These are phyloP conservation scores for Grifola frondosa DNA, from an alignment of 1,284 basidiomycete species.

Conservation along the genomic window DNA sequence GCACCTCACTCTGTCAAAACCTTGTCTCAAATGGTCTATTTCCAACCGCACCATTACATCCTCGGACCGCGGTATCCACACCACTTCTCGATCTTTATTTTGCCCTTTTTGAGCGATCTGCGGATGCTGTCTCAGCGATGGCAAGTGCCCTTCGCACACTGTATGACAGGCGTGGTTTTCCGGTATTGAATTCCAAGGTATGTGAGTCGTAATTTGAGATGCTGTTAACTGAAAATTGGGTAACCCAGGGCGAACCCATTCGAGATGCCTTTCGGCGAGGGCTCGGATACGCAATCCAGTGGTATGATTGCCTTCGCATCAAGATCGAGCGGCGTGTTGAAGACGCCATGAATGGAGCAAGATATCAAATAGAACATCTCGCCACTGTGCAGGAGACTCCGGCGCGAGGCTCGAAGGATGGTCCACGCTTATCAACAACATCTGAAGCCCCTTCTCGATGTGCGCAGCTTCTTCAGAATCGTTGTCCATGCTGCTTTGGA, in stretches of 20 bases:
- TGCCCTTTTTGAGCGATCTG: slow-evolving; percentile 25
- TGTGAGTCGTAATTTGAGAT: not conserved
- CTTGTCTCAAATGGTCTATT: slow-evolving; percentile 12
- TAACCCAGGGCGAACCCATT: slow-evolving; percentile 11
- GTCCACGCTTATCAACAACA: too few relatives aligned
- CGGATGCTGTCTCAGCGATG: slow-evolving; percentile 25
- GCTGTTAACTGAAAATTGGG: not conserved
- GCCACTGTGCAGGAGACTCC: not conserved
- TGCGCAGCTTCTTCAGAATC: slow-evolving; percentile 21
- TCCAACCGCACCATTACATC: slow-evolving; percentile 9
- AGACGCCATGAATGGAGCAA: slow-evolving; percentile 4
- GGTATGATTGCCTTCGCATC: slow-evolving; percentile 22
- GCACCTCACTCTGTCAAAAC: not conserved
- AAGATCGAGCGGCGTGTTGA: slow-evolving; percentile 6
- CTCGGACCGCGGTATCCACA: slow-evolving; percentile 12
- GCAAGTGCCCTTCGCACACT: slow-evolving; percentile 18
- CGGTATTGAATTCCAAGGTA: slow-evolving; percentile 11
- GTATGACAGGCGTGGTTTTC: slow-evolving; percentile 20
- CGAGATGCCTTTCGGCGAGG: slow-evolving; percentile 17
- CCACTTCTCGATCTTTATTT: slow-evolving; percentile 25
- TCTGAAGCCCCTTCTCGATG: slow-evolving; percentile 10
- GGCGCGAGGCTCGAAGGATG: too few relatives aligned
- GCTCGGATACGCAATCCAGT: slow-evolving; percentile 21
- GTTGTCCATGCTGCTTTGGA: slow-evolving; percentile 37
- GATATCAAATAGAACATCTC: slow-evolving; percentile 6